Evolutionary conservation across 2,329 filamentous ascomycete genomes (phyloP), one percentile per base, ranked within the genome.

Genomic region (Aspergillus sclerotialis): DNA sequence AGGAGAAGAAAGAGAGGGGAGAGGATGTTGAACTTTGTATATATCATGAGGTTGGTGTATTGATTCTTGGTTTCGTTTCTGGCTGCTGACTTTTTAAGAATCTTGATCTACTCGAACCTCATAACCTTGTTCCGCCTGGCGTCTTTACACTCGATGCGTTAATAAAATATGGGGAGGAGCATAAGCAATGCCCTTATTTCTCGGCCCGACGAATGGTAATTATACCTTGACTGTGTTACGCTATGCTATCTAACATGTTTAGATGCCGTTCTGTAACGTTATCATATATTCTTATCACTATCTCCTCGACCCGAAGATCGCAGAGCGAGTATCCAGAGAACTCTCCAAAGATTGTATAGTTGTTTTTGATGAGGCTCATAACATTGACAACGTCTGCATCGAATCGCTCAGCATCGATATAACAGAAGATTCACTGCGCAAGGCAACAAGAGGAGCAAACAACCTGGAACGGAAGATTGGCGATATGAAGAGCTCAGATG

Each of bases 261-360:
- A 88, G 83, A 96, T 98, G 90, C 83, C 92, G 52, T 96, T 89
- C 56, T 98, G 92, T 73, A 96, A 98, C 58, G 88, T 98, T 55
- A 95, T 98, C 54, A 98, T 98, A 48, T 98, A 98, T 67, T 98
- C 92, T 1, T 98, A 98, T 56, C 92, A 98, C 62, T 98, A 98
- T 55, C 76, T 98, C 3, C 76, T 98, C 11, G 93, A 98, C 52
- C 92, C 92, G 3, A 98, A 98, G 60, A 98, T 98, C 51, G 92
- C 92, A 9, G 92, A 98, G 56, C 65, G 90, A 38, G 89, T 96
- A 2, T 96, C 92, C 0, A 88, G 84, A 60, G 92, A 98, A 53
- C 76, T 98, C 8, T 95, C 92, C 0, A 95, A 95, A 50, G 93
- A 98, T 60, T 95, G 89, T 59, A 98, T 98, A 33, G 86, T 98